Conservation (phyloP, 2,329 filamentous ascomycete genomes). For the Tolypocladium sp. region DNA sequence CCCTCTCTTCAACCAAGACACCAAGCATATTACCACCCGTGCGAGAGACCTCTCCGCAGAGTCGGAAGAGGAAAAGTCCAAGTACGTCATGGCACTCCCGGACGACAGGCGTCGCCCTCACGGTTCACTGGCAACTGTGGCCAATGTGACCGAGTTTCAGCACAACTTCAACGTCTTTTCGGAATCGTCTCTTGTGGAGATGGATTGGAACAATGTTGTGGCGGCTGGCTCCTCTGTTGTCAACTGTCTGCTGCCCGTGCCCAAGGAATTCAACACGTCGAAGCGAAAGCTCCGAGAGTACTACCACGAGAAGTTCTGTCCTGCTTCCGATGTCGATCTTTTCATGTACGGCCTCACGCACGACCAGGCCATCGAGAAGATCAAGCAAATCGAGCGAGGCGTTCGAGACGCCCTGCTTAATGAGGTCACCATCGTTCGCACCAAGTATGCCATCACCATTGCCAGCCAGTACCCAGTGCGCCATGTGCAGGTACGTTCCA, state of each 20-base stretch:
- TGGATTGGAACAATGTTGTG: slow-evolving; percentile 77
- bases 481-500: slow-evolving; percentile 52
- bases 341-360: slow-evolving; percentile 76
- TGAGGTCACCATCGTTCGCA: slow-evolving; percentile 78
- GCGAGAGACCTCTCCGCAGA: slow-evolving; percentile 52
- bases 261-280: slow-evolving; percentile 48
- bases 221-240: slow-evolving; percentile 74
- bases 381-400: slow-evolving; percentile 68
- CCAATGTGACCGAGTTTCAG: slow-evolving; percentile 60
- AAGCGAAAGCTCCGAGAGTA: slow-evolving; percentile 60
- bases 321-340: slow-evolving; percentile 78
- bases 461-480: slow-evolving; percentile 75
- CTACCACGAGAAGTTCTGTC: slow-evolving; percentile 73
- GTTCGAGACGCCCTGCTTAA: slow-evolving; percentile 69
- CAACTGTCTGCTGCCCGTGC: slow-evolving; percentile 67
- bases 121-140: slow-evolving; percentile 59
- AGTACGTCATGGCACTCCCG: slow-evolving; percentile 61
- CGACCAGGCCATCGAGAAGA: slow-evolving; percentile 71
- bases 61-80: slow-evolving; percentile 48
- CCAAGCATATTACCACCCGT: slow-evolving; percentile 48
- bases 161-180: slow-evolving; percentile 76
- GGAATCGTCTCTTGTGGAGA: slow-evolving; percentile 63
- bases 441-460: slow-evolving; percentile 82
- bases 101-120: slow-evolving; percentile 50
- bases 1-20: slow-evolving; percentile 53